A percentile compares a stretch with the other conserved stretches of the same genome.
phyloP scores from a whole-genome alignment of 2,329 filamentous ascomycete species.

The Microsporum ferrugineum region DNA sequence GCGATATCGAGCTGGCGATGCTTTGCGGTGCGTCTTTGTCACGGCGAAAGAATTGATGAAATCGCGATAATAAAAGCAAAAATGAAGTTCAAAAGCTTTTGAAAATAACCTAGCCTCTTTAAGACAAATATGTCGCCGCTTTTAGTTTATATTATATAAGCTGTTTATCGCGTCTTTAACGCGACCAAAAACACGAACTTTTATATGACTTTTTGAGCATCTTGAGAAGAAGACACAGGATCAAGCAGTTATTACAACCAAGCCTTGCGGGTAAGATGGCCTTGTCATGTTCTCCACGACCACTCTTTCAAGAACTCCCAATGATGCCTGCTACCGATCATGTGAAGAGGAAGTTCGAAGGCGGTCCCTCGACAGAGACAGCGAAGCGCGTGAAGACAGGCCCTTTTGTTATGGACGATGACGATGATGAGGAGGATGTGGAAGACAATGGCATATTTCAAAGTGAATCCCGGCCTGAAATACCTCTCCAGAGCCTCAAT shows the following conservation, averaged over 20 bases:
- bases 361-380: constrained; percentile 15
- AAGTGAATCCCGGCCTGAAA: background rate
- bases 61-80: background rate
- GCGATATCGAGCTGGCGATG: background rate
- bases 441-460: constrained; percentile 11
- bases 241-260: background rate
- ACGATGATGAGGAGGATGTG: constrained; percentile 29
- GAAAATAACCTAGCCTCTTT: constrained; percentile 2
- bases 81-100: constrained; percentile 4
- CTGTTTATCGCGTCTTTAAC: background rate
- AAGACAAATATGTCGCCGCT: background rate
- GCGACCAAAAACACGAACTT: background rate
- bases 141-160: background rate
- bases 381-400: constrained; percentile 33
- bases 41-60: background rate
- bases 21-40: background rate
- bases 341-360: constrained; percentile 32
- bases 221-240: background rate
- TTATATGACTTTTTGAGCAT: constrained; percentile 1
- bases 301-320: background rate
- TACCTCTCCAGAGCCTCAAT: background rate
- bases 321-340: constrained; percentile 9
- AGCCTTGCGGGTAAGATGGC: background rate
- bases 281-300: constrained; percentile 5
- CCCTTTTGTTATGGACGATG: constrained; percentile 34